Conservation (phyloP, 140 eudicot species). For the Ambrosia hybrid region DNA sequence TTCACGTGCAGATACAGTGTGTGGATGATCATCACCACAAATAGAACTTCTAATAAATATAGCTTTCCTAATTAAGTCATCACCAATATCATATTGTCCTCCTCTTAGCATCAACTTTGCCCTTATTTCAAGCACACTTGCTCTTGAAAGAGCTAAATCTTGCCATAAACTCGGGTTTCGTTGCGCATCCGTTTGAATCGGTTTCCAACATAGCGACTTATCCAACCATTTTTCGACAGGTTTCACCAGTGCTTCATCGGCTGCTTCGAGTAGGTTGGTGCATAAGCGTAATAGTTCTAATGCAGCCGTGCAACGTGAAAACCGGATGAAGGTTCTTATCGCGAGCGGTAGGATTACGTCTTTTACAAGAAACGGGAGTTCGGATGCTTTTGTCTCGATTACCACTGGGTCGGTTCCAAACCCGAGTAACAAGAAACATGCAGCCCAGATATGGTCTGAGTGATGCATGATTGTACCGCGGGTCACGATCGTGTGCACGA, state of each 20-base stretch:
- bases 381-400: constrained; percentile 72
- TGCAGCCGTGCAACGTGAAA: constrained; percentile 76
- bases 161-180: constrained; percentile 90
- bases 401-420: constrained; percentile 76
- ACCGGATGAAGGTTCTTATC: constrained; percentile 66
- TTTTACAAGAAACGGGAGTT: constrained; percentile 63
- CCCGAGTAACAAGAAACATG: constrained; percentile 79
- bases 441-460: constrained; percentile 86
- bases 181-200: constrained; percentile 79
- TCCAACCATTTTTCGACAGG: constrained; percentile 92
- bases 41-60: constrained; percentile 84
- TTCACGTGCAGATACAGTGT: constrained; percentile 78
- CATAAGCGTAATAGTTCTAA: constrained; percentile 78
- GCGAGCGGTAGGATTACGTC: constrained; percentile 87
- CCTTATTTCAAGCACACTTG: constrained; percentile 78
- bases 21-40: constrained; percentile 92
- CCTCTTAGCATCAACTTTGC: constrained; percentile 94
- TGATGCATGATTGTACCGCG: constrained; percentile 50
- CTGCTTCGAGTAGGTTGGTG: constrained; percentile 77
- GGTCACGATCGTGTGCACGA: constrained; percentile 66
- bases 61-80: constrained; percentile 85
- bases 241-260: constrained; percentile 71
- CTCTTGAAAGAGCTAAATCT: constrained; percentile 80
- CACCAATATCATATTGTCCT: constrained; percentile 84
- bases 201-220: constrained; percentile 87